Base-by-base conservation (phyloP, 75 land plant genomes). In the Ceratopteris richardii region DNA sequence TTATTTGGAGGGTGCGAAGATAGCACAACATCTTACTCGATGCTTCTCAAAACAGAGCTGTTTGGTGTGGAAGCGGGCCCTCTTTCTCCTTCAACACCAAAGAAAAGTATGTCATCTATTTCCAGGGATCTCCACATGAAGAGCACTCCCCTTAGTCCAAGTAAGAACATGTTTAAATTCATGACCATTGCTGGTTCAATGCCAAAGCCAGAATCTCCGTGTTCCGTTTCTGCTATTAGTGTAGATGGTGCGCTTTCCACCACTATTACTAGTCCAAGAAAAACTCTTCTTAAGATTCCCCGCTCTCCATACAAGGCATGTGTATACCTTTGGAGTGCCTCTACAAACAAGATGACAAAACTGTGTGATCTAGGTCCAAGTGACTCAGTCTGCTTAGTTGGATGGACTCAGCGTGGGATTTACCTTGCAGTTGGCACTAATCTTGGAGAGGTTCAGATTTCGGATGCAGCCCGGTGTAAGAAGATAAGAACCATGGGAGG, bases 241-340 rank as follows among this genome's bases (percentile, higher is more conserved):
- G 27, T 63, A 1, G 88, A 86, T 60, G 66, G 53, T 14, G 79
- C 80, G 2, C 60, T 72, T 21, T 25, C 75, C 7, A 55, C 65
- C 28, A 79, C 85, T 26, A 61, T 52, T 6, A 62, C 85, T 12
- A 75, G 88, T 22, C 86, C 97, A 13, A 78, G 89, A 0, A 95
- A 87, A 62, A 80, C 82, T 1, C 86, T 92, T 6, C 63, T 97
- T 43, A 95, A 95, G 67, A 81, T 95, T 22, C 86, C 99, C 6
- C 80, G 88, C 69, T 87, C 97, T 20, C 99, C 99, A 14, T 95
- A 90, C 61, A 95, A 95, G 83, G 99, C 97, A 37, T 95, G 89
- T 77, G 99, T 95, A 22, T 95, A 95, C 62, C 79, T 95, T 13
- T 95, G 99, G 99, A 90, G 77, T 44, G 99, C 99, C 54, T 83